These are phyloP conservation scores for Caryocar brasiliense DNA, from an alignment of 441 rosid species.

Conservation along the genomic window DNA sequence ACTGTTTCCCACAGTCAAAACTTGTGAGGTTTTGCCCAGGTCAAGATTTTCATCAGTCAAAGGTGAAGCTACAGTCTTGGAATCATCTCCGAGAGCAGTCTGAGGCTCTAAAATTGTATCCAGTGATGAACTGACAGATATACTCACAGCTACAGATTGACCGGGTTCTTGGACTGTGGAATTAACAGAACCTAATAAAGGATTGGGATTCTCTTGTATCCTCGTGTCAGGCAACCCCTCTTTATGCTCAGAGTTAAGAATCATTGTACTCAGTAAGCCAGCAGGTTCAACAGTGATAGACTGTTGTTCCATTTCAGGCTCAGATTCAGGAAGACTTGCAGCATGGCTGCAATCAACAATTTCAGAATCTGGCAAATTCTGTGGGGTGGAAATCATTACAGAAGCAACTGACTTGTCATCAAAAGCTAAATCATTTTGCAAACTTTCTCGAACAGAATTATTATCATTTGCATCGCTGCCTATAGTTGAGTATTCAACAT, in stretches of 20 bases:
- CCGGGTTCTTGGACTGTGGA: slow-evolving; percentile 13
- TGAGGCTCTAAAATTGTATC: slow-evolving; percentile 27
- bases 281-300: slow-evolving; percentile 16
- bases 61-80: slow-evolving; percentile 13
- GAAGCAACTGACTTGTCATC: slow-evolving; percentile 26
- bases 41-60: slow-evolving; percentile 31
- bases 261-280: slow-evolving; percentile 19
- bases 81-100: slow-evolving; percentile 19
- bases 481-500: slow-evolving; percentile 16
- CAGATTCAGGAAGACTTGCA: slow-evolving; percentile 11
- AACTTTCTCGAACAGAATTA: slow-evolving; percentile 20
- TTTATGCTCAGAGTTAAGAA: slow-evolving; percentile 16
- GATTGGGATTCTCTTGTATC: slow-evolving; percentile 14
- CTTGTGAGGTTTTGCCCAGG: slow-evolving; percentile 20
- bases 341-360: slow-evolving; percentile 13
- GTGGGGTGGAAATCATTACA: slow-evolving; percentile 22
- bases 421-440: slow-evolving; percentile 24
- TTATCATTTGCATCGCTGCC: slow-evolving; percentile 17
- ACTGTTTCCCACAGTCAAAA: slow-evolving; percentile 21
- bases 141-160: slow-evolving; percentile 19
- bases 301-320: slow-evolving; percentile 24
- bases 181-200: slow-evolving; percentile 22
- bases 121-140: slow-evolving; percentile 25
- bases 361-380: slow-evolving; percentile 29
- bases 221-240: slow-evolving; percentile 18